Evolutionary conservation across 768 basidiomycete species (phyloP).

Genomic region (Pulveroboletus sp.): DNA sequence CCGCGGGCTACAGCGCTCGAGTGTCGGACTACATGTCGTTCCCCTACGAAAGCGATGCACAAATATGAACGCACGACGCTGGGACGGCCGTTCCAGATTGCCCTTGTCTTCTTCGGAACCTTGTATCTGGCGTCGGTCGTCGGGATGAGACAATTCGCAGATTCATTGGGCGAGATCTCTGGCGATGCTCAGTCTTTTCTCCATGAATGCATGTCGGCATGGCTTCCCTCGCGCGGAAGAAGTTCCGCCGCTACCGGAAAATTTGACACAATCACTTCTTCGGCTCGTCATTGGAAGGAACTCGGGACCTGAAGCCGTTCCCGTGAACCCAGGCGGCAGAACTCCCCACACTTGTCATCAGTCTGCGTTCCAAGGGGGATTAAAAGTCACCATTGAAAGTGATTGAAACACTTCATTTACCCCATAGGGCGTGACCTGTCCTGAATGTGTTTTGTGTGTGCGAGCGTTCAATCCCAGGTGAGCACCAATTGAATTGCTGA

Average conservation of each 20-base stretch:
- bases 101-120: background rate
- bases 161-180: constrained; percentile 7
- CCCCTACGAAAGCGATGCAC: background rate
- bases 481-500: background rate
- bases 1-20: background rate
- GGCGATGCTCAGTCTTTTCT: too few relatives aligned
- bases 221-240: background rate
- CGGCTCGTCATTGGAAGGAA: background rate
- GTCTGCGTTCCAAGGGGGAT: background rate
- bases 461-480: background rate
- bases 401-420: background rate
- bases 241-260: background rate
- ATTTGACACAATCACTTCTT: constrained; percentile 1
- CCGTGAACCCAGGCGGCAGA: too few relatives aligned
- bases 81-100: background rate
- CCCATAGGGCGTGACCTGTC: background rate
- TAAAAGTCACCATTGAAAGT: background rate
- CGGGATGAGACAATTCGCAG: constrained; percentile 1
- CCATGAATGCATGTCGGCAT: constrained; percentile 13
- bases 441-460: background rate
- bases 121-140: background rate
- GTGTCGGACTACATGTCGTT: too few relatives aligned
- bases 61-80: background rate
- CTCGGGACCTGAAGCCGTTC: constrained; percentile 2
- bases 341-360: background rate